Percentiles rank a stretch among this genome's conserved stretches.
Conservation (phyloP, 2,329 filamentous ascomycete species). For the Fusarium tuaranense region DNA sequence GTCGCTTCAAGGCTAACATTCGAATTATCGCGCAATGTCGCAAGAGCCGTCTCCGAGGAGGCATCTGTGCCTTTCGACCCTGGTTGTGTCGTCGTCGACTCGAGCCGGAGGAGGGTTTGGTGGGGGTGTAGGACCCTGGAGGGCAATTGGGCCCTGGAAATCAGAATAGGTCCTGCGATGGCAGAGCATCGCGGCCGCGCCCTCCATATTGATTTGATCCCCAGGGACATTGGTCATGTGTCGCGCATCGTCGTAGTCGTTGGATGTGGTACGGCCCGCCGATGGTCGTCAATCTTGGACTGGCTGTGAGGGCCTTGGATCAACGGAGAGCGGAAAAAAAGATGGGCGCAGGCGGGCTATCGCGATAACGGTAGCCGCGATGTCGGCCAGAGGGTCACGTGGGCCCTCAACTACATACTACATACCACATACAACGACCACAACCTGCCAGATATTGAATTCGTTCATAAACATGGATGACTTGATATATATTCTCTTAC, state of each 20-base stretch:
- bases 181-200: constrained; percentile 51
- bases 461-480: not conserved
- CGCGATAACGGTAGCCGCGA: constrained; percentile 29
- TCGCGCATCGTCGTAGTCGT: constrained; percentile 48
- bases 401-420: constrained; percentile 7
- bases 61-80: not conserved
- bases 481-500: constrained; percentile 1
- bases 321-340: constrained; percentile 33
- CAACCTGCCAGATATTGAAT: not conserved
- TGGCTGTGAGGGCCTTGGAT: constrained; percentile 9
- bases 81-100: constrained; percentile 34
- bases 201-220: constrained; percentile 58
- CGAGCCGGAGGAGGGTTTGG: constrained; percentile 21
- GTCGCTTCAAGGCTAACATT: constrained; percentile 8
- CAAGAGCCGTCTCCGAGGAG: constrained; percentile 12
- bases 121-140: constrained; percentile 29
- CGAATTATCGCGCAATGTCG: not conserved
- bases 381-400: constrained; percentile 32
- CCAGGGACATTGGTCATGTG: constrained; percentile 60
- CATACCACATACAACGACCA: not conserved
- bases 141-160: constrained; percentile 36
- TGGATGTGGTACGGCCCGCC: constrained; percentile 14
- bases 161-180: constrained; percentile 37
- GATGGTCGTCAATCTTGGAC: constrained; percentile 18
- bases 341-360: constrained; percentile 32